These are phyloP conservation scores for Beta corolliflora DNA, from an alignment of 179 eudicot genomes.

Conservation along the genomic window DNA sequence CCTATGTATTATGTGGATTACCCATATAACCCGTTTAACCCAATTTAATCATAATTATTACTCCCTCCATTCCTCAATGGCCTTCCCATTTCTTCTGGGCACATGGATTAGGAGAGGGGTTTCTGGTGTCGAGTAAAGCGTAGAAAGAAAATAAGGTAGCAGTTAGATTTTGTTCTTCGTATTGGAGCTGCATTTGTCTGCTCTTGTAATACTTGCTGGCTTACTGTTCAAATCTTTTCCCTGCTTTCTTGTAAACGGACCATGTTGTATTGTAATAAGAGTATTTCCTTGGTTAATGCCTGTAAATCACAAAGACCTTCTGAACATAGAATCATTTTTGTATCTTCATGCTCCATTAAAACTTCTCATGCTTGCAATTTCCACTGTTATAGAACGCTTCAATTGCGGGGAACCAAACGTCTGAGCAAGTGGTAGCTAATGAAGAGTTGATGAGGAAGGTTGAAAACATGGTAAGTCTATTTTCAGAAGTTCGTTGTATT, in stretches of 20 bases:
- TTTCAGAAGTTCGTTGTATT: neutral
- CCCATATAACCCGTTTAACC: no score
- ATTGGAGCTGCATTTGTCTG: neutral
- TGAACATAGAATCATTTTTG: no score
- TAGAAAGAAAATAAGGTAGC: no score
- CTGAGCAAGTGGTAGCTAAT: constrained; percentile 16
- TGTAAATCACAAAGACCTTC: neutral
- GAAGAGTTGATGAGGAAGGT: constrained; percentile 46
- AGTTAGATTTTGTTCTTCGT: no score
- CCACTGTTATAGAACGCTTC: constrained; percentile 18
- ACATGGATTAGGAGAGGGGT: no score
- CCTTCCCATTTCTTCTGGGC: no score
- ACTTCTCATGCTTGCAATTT: neutral
- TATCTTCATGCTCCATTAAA: neutral
- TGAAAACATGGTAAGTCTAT: constrained; percentile 46
- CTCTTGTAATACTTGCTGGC: neutral
- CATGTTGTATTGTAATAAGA: neutral
- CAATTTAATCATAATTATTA: no score
- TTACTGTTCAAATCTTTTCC: neutral
- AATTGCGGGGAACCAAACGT: neutral
- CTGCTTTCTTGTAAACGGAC: neutral
- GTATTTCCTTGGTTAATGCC: neutral
- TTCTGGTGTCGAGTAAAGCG: no score
- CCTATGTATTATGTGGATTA: no score
- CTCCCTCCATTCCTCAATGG: no score